Evolutionary conservation across 257 asterid species (phyloP).

Genomic region (Solanum verrucosum): DNA sequence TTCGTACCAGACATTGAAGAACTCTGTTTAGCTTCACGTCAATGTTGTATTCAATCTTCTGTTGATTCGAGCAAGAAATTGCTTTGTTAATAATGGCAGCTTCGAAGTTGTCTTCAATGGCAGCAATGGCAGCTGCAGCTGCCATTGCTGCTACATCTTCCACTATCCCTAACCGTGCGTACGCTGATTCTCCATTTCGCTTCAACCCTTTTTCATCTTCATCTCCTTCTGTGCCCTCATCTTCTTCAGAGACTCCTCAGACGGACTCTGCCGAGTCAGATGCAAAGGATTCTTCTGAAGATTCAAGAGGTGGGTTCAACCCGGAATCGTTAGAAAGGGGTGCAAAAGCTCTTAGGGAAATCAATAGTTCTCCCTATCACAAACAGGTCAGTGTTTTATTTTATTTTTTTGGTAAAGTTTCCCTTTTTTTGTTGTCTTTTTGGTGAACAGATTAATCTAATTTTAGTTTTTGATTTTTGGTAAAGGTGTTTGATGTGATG

Average conservation of each 20-base stretch:
- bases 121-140: conserved; percentile 30
- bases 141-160: conserved; percentile 36
- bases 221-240: conserved; percentile 8
- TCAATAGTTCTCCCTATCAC: conserved; percentile 52
- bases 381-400: conserved; percentile 20
- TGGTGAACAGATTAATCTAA: not conserved
- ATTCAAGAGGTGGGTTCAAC: conserved; percentile 60
- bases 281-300: conserved; percentile 45
- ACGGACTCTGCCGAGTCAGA: conserved; percentile 29
- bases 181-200: conserved; percentile 40
- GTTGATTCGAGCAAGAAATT: not conserved
- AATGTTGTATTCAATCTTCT: not conserved
- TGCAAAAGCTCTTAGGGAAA: conserved; percentile 78
- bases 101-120: conserved; percentile 39
- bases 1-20: not conserved
- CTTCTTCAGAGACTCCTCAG: conserved; percentile 22
- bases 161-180: conserved; percentile 19
- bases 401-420: not conserved
- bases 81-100: conserved; percentile 24
- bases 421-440: not conserved
- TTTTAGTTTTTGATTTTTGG: not conserved
- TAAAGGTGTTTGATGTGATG: conserved; percentile 78
- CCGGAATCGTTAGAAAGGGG: conserved; percentile 73
- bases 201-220: conserved; percentile 45
- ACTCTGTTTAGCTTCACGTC: not conserved